Percentiles rank a stretch among this genome's conserved stretches.
Evolutionary conservation across 2,329 filamentous ascomycete genomes (phyloP).

Genomic region (Fusarium ambrosium): DNA sequence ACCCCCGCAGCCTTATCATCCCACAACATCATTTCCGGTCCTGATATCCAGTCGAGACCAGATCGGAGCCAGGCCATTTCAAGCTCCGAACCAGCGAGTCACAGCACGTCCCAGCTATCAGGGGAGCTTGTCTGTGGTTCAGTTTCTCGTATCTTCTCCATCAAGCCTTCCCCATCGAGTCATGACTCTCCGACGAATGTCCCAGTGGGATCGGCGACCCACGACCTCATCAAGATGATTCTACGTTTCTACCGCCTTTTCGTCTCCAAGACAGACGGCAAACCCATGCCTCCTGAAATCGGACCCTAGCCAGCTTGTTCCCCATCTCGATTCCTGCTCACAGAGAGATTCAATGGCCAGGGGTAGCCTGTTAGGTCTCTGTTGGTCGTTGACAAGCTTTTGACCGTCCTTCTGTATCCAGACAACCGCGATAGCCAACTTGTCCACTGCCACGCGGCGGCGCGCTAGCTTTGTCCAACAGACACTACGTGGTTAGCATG

Average conservation of each 20-base stretch:
- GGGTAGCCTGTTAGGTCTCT: slow-evolving; percentile 6
- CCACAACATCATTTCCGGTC: slow-evolving; percentile 18
- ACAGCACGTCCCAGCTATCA: neutral
- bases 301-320: neutral
- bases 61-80: slow-evolving; percentile 4
- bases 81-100: slow-evolving; percentile 10
- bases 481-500: neutral
- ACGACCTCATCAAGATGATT: slow-evolving; percentile 11
- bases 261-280: neutral
- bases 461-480: neutral
- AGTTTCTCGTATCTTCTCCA: slow-evolving; percentile 15
- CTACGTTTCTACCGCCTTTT: slow-evolving; percentile 5
- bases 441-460: slow-evolving; percentile 7
- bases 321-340: slow-evolving; percentile 28
- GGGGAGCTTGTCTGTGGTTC: neutral
- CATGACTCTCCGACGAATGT: slow-evolving; percentile 14
- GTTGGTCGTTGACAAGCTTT: slow-evolving; percentile 35
- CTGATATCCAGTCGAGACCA: slow-evolving; percentile 11
- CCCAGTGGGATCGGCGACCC: slow-evolving; percentile 16
- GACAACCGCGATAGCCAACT: neutral
- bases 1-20: slow-evolving; percentile 36
- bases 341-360: slow-evolving; percentile 16
- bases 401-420: slow-evolving; percentile 5
- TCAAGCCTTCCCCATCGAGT: slow-evolving; percentile 18
- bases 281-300: slow-evolving; percentile 1